Conservation (phyloP, 768 basidiomycete species). For the Mycena rosella region DNA sequence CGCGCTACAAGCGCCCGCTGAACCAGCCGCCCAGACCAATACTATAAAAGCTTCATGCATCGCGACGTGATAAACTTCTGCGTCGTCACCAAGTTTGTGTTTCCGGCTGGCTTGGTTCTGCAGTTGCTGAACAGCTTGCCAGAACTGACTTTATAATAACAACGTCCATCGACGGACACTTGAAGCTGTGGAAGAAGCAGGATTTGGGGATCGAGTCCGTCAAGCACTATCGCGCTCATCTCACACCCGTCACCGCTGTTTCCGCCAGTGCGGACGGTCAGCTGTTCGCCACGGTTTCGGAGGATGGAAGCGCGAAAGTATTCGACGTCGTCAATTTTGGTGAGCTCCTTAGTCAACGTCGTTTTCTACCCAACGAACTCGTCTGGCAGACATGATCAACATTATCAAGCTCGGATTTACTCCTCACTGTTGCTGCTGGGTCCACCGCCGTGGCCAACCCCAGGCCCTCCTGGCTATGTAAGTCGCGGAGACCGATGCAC, state of each 20-base stretch:
- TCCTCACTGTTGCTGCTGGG: slow-evolving; percentile 95
- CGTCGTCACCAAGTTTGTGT: slow-evolving; percentile 86
- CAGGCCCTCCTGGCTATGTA: slow-evolving; percentile 91
- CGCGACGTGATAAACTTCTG: slow-evolving; percentile 91
- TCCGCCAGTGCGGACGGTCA: slow-evolving; percentile 93
- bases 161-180: slow-evolving; percentile 93
- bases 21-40: slow-evolving; percentile 70
- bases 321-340: slow-evolving; percentile 99
- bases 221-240: slow-evolving; percentile 96
- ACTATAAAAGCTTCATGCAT: slow-evolving; percentile 99
- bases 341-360: slow-evolving; percentile 51
- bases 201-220: slow-evolving; percentile 96
- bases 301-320: slow-evolving; percentile 93
- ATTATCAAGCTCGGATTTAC: slow-evolving; percentile 91
- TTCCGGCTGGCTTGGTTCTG: neutral
- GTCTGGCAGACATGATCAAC: slow-evolving; percentile 93
- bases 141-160: slow-evolving; percentile 96
- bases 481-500: slow-evolving; percentile 41
- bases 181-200: slow-evolving; percentile 99
- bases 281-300: slow-evolving; percentile 91
- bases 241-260: slow-evolving; percentile 81
- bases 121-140: slow-evolving; percentile 5
- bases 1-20: neutral
- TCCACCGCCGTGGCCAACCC: slow-evolving; percentile 89
- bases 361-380: neutral